Percentiles rank a stretch among this genome's conserved stretches.
Evolutionary conservation across 1,284 basidiomycete genomes (phyloP).

Genomic region (Sporisorium sorghi): DNA sequence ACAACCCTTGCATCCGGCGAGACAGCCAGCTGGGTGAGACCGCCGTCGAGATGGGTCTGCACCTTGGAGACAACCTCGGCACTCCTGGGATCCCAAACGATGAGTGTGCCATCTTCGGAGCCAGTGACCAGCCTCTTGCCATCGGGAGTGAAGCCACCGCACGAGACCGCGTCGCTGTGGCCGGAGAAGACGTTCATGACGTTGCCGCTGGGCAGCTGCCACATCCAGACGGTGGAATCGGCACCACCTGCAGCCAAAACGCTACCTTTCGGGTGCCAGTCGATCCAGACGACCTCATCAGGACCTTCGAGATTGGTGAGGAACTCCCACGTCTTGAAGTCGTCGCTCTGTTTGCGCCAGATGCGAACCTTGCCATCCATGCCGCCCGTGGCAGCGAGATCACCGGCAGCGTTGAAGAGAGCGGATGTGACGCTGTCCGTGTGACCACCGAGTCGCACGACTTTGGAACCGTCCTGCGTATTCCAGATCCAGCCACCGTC

Average conservation of each 20-base stretch:
- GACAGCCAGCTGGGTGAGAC: constrained; percentile 86
- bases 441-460: constrained; percentile 89
- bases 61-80: constrained; percentile 84
- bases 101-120: constrained; percentile 83
- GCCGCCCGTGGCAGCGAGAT: constrained; percentile 91
- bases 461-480: constrained; percentile 81
- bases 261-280: constrained; percentile 94
- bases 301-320: constrained; percentile 90
- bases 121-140: constrained; percentile 82
- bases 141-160: constrained; percentile 91
- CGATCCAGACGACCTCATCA: constrained; percentile 92
- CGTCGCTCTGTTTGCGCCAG: constrained; percentile 75
- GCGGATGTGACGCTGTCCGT: constrained; percentile 87
- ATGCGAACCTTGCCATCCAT: constrained; percentile 95
- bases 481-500: constrained; percentile 95
- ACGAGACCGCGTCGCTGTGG: constrained; percentile 85
- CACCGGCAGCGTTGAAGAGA: constrained; percentile 86
- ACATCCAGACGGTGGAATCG: constrained; percentile 96
- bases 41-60: constrained; percentile 74
- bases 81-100: constrained; percentile 91
- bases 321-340: constrained; percentile 88
- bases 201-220: constrained; percentile 92
- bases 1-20: constrained; percentile 77
- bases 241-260: constrained; percentile 91
- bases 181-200: constrained; percentile 96